Evolutionary conservation across 768 basidiomycete species (phyloP).

Genomic region (Serpula lacrymans): DNA sequence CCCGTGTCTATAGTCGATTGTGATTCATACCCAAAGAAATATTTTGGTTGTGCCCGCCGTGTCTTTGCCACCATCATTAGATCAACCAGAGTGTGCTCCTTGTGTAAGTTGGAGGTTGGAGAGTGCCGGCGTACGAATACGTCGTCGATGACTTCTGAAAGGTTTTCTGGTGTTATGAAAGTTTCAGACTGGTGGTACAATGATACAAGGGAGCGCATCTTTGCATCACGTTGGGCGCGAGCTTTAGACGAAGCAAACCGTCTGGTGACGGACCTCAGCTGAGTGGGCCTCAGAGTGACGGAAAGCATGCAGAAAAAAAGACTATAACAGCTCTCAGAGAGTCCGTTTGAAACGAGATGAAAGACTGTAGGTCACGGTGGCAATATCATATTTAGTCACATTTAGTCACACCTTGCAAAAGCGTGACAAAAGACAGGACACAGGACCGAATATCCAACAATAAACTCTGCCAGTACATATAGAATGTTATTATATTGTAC

Average conservation of each 20-base stretch:
- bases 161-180: conserved; percentile 70
- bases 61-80: conserved; percentile 11
- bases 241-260: conserved; percentile 19
- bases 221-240: conserved; percentile 20
- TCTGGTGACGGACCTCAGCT: conserved; percentile 3
- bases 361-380: too few species aligned
- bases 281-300: too few species aligned
- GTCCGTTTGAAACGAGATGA: too few species aligned
- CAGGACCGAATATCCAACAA: too few species aligned
- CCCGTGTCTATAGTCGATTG: conserved; percentile 9
- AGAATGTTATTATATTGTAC: too few species aligned
- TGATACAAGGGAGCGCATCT: conserved; percentile 68
- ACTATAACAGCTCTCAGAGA: too few species aligned
- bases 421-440: too few species aligned
- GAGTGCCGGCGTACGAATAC: conserved; percentile 38
- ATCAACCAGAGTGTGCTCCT: conserved; percentile 12
- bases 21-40: conserved; percentile 27
- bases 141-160: conserved; percentile 59
- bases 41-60: conserved; percentile 15
- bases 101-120: conserved; percentile 1
- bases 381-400: too few species aligned
- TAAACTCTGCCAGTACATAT: too few species aligned
- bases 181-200: conserved; percentile 74
- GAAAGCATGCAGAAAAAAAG: too few species aligned
- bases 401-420: too few species aligned